Base-by-base conservation (phyloP, 768 basidiomycete species). In the Tylopilus rubrobrunneus region DNA sequence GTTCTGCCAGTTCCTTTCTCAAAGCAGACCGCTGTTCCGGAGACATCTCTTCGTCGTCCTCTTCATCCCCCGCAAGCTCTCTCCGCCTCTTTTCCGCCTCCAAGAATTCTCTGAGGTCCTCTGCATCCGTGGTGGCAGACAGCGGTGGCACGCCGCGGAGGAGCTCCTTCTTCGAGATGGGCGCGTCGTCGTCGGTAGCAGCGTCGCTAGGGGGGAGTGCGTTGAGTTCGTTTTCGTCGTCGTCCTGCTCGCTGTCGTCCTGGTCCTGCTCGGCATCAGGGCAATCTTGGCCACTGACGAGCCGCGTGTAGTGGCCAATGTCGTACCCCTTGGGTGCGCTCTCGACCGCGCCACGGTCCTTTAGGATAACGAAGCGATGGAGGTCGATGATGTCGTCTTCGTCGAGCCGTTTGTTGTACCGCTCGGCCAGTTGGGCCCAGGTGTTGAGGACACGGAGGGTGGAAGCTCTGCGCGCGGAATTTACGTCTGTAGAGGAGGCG, bases 311-410 rank as follows among this genome's bases (percentile, higher is more conserved):
- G 51, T 73, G 73, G 5, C 87, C 86, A 61, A 88, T 78, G 11
- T 74, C 66, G 58, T 74, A 76, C 34, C 69, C 74, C 46, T 68
- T 67, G 23, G 69, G 62, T 15, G 74, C 68, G 15, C 62, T 60
- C 44, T 81, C 78, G 40, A 87, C 71, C 4, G 87, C 78, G 2
- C 89, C 89, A 54, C 86, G 80, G 66, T 92, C 86, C 61, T 80
- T 82, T 53, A 88, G 73, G 40, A 92, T 74, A 56, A 78, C 67
- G 11, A 76, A 79, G 11, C 81, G 83, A 51, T 74, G 71, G 3
- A 92, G 71, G 62, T 91, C 85, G 31, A 92, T 75, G 44, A 91
- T 84, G 66, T 92, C 89, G 67, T 92, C 89, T 62, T 91, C 84
- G 59, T 88, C 86, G 37, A 89, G 71, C 42, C 78, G 76, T 48